Evolutionary conservation across 148 eudicot species (phyloP), one percentile per base, ranked within the genome.

Genomic region (Agrostemma githago): DNA sequence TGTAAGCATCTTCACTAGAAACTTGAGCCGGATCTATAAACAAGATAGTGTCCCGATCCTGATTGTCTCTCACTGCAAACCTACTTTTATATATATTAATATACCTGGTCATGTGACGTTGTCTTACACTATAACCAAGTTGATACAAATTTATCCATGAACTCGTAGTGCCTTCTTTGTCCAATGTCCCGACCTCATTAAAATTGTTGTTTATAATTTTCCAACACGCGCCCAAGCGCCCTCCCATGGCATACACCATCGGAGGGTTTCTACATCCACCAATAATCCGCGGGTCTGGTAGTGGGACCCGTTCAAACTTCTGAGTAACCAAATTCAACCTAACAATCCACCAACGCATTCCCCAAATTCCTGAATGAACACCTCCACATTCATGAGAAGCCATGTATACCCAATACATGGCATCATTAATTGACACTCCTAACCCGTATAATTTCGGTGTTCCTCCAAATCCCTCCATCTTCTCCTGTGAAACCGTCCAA

Each of bases 291-390:
- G 60, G 43, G 34, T 12, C 21, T 6, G 77, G 65, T 10, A 16
- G 53, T 37, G 70, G 70, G 57, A 74, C 16, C 0, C 0, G 8
- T 9, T 5, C 34, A 6, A 74, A n/a, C 7, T 19, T 66, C 21
- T 5, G 16, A 3, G 38, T 20, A 34, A 53, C 59, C 68, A 40
- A 73, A 73, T 73, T 68, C 34, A 62, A 73, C 19, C 76, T 68
- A 9, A 73, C 4, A 21, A 73, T 10, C 39, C 57, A 61, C 76
- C 76, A 73, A 4, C 57, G 8, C 3, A 41, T 15, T 11, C 26
- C 43, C 26, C 42, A 10, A 10, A 39, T 1, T 0, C 3, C 40
- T n/a, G 17, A 14, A 10, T 4, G 14, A 15, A 3, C 56, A 51
- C 14, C 15, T 2, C 14, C 3, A 51, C 0, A 10, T 1, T 2